phyloP scores from a whole-genome alignment of 257 asterid species.

The Salvia miltiorrhiza region DNA sequence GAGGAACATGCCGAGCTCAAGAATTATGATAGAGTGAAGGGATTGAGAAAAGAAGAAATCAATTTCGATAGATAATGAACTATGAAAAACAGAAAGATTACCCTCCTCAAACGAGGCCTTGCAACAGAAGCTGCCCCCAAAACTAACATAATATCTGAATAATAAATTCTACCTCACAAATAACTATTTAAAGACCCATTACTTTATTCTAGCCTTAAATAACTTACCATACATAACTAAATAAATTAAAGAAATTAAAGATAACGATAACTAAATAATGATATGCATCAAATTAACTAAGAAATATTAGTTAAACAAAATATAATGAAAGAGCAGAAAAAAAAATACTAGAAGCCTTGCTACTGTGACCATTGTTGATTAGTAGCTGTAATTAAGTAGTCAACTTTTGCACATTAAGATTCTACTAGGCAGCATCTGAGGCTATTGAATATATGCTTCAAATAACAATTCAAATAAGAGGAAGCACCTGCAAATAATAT shows the following conservation, averaged over 20 bases:
- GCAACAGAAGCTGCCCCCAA: no score
- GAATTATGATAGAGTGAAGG: no score
- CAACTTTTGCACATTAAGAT: background rate
- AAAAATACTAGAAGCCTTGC: background rate
- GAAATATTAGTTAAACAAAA: no score
- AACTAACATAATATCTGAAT: no score
- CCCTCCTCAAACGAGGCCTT: no score
- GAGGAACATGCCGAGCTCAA: background rate
- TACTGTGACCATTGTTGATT: background rate
- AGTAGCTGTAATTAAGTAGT: conserved; percentile 2
- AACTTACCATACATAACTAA: no score
- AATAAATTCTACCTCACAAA: no score
- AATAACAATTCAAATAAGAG: background rate
- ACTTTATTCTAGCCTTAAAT: no score
- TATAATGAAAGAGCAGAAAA: background rate
- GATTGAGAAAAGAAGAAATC: background rate
- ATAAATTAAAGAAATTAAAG: no score
- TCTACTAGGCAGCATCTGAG: background rate
- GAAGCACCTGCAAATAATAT: conserved; percentile 70
- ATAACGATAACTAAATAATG: no score
- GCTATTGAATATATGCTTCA: background rate
- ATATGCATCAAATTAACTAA: no score
- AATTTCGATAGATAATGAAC: background rate
- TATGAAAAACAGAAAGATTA: background rate
- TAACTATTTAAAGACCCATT: no score